A percentile compares a stretch with the other conserved stretches of the same genome.
Evolutionary conservation across 768 basidiomycete species (phyloP).

Genomic region (Lepiota venenata): DNA sequence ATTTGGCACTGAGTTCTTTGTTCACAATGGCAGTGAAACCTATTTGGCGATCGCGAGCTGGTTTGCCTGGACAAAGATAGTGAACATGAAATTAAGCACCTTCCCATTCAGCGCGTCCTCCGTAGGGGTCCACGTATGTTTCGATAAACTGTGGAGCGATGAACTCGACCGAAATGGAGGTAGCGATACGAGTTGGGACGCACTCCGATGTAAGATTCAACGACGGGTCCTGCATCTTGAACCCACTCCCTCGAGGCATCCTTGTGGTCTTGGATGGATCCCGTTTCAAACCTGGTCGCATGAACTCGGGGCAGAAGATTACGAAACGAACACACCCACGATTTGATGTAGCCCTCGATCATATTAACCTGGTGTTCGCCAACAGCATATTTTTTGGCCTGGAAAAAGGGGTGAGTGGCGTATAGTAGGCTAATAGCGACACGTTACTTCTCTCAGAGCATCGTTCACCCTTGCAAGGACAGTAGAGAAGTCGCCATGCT

Average conservation of each 20-base stretch:
- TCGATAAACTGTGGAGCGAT: constrained; percentile 54
- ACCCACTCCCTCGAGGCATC: constrained; percentile 81
- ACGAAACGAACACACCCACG: constrained; percentile 38
- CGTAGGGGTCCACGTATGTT: constrained; percentile 88
- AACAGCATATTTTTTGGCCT: constrained; percentile 74
- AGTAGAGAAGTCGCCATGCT: constrained; percentile 74
- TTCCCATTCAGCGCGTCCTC: constrained; percentile 93
- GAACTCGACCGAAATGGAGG: background rate
- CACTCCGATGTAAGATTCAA: constrained; percentile 82
- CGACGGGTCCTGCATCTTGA: constrained; percentile 81
- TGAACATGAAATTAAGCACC: constrained; percentile 34
- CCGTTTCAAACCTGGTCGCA: constrained; percentile 61
- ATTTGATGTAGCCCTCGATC: constrained; percentile 77
- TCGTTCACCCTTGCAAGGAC: constrained; percentile 50
- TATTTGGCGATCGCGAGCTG: constrained; percentile 23
- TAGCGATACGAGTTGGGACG: constrained; percentile 15
- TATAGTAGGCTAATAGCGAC: background rate
- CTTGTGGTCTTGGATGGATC: constrained; percentile 78
- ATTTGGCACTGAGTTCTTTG: constrained; percentile 80
- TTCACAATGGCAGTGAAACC: constrained; percentile 89
- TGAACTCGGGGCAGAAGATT: background rate
- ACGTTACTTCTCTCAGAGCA: constrained; percentile 55
- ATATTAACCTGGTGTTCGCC: constrained; percentile 72
- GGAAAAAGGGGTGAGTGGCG: background rate
- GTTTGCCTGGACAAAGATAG: constrained; percentile 3